A percentile compares a stretch with the other conserved stretches of the same genome.
These are phyloP conservation scores for Phialophora expanda DNA, from an alignment of 2,329 filamentous ascomycete genomes.

Conservation along the genomic window DNA sequence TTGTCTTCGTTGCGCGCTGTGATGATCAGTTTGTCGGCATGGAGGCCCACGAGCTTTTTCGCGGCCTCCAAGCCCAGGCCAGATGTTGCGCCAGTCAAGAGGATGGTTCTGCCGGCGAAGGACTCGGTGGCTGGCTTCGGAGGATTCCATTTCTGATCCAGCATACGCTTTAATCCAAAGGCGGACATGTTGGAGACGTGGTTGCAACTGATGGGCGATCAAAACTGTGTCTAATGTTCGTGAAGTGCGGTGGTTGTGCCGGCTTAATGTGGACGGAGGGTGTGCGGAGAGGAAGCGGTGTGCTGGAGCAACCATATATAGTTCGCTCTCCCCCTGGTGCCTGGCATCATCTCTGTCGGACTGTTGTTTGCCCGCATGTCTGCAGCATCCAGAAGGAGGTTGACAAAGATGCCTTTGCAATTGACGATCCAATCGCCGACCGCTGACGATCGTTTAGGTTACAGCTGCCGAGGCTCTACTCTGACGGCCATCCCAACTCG, in stretches of 20 bases:
- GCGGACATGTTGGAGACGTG: slow-evolving; percentile 6
- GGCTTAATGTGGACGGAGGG: neutral
- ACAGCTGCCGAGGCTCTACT: neutral
- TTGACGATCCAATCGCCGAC: neutral
- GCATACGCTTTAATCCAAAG: slow-evolving; percentile 19
- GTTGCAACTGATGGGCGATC: neutral
- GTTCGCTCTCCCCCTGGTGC: neutral
- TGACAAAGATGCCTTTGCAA: neutral
- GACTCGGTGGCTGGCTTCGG: slow-evolving; percentile 45
- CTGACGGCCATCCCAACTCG: neutral
- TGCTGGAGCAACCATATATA: neutral
- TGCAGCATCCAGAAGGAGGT: neutral
- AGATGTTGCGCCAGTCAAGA: slow-evolving; percentile 58
- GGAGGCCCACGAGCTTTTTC: slow-evolving; percentile 53
- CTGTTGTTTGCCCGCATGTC: neutral
- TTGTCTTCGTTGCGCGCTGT: slow-evolving; percentile 52
- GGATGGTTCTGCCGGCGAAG: slow-evolving; percentile 54
- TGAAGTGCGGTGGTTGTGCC: neutral
- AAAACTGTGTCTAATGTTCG: neutral
- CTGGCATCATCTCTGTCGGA: neutral
- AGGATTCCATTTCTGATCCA: slow-evolving; percentile 30
- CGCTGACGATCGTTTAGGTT: neutral
- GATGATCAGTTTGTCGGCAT: slow-evolving; percentile 53
- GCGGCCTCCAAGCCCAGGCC: slow-evolving; percentile 59
- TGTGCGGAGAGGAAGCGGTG: neutral